These are phyloP conservation scores for Diutina sp. DNA, from an alignment of 1,139 yeast genomes.

Conservation along the genomic window DNA sequence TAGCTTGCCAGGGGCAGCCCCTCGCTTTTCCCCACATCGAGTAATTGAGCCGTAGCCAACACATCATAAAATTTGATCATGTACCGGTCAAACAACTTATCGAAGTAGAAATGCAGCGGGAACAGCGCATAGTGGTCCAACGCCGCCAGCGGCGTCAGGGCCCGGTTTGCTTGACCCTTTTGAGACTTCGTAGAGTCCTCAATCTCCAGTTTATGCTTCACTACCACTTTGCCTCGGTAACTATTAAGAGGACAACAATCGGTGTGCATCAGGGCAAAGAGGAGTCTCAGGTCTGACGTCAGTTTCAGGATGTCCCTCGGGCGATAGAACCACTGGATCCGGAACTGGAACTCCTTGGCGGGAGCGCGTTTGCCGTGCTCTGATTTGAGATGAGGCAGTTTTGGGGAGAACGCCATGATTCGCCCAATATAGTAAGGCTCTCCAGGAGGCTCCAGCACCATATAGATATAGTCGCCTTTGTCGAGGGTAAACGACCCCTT, in stretches of 20 bases:
- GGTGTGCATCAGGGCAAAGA: constrained; percentile 79
- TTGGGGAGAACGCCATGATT: constrained; percentile 59
- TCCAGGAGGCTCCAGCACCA: constrained; percentile 89
- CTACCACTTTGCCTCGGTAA: constrained; percentile 65
- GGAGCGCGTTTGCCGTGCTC: neutral
- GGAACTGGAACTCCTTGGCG: constrained; percentile 29
- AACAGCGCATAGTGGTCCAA: constrained; percentile 37
- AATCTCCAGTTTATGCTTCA: constrained; percentile 56
- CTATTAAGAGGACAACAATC: constrained; percentile 72
- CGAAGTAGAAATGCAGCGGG: constrained; percentile 76
- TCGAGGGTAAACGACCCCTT: constrained; percentile 13
- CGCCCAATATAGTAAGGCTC: constrained; percentile 90
- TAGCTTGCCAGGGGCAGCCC: constrained; percentile 46
- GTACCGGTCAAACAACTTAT: constrained; percentile 75
- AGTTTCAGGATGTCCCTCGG: constrained; percentile 72
- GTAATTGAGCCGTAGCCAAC: constrained; percentile 19
- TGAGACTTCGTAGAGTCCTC: constrained; percentile 19
- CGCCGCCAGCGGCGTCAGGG: constrained; percentile 9
- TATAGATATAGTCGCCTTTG: constrained; percentile 63
- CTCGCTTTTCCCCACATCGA: constrained; percentile 35
- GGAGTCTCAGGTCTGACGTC: constrained; percentile 56
- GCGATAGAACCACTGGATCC: constrained; percentile 86
- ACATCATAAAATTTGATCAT: constrained; percentile 78
- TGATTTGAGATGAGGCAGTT: constrained; percentile 8
- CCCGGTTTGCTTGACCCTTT: constrained; percentile 5